Base-by-base conservation (phyloP, 306 rosid genomes). In the Phaseolus lunatus region DNA sequence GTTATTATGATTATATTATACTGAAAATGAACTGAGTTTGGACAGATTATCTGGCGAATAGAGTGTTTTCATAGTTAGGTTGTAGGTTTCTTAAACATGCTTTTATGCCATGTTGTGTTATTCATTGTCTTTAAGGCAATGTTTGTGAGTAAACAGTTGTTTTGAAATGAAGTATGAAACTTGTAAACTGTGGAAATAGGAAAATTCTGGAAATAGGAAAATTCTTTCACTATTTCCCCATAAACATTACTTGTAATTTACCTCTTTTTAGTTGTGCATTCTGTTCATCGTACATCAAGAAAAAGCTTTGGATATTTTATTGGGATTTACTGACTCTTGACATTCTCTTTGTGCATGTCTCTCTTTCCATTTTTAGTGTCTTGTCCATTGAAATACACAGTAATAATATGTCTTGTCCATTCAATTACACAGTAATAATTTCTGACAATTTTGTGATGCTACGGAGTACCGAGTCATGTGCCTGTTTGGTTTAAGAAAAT, bases 21-120 rank as follows among this genome's bases (percentile, higher is more conserved):
- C 39, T 13, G 70, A 59, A 39, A 78, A 33, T 78, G 4, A 33
- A 31, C 22, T 62, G 83, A 62, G 52, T 39, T 53, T 52, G 39
- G 39, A 48, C 52, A 26, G 22, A 58, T 14, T 4, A 1, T 50
- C 29, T 63, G 41, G 23, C 63, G 45, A 44, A 45, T 29, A 31
- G 14, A 47, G 18, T 19, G 41, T 23, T 26, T 67, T 9, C 16
- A 19, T 58, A 24, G 11, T 24, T 59, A 4, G 37, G 26, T 18
- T 35, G 72, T 29, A 48, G 47, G 66, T 29, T 43, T 7, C 19
- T 56, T 52, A 9, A 50, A 19, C 61, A 54, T 54, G 29, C 31
- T 54, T 20, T 22, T n/a, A 57, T 57, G 1, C 23, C 9, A 8
- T 43, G 47, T 6, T 10, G 14, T 41, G 47, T 41, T 41, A 8